These are phyloP conservation scores for Ophiostoma perfectum DNA, from an alignment of 2,329 filamentous ascomycete species.

Conservation along the genomic window DNA sequence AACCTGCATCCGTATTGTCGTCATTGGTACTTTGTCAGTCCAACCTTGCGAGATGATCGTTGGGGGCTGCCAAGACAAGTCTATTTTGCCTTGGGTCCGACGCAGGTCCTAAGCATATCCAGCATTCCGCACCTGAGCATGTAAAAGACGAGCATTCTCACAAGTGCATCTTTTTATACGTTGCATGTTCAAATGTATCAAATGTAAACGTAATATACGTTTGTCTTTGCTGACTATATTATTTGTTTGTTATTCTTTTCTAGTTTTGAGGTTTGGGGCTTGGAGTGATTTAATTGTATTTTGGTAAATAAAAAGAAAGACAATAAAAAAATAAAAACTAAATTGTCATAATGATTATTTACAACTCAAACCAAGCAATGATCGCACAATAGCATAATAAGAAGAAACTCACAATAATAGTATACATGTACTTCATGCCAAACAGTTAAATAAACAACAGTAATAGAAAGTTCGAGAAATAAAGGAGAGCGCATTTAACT, in stretches of 20 bases:
- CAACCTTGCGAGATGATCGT: background rate
- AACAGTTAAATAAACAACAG: no score
- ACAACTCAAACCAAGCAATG: no score
- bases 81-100: background rate
- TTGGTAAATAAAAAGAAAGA: background rate
- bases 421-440: no score
- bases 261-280: background rate
- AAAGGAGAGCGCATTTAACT: no score
- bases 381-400: no score
- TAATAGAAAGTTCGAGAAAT: no score
- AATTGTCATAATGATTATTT: no score
- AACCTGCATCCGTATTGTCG: background rate
- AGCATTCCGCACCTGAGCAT: background rate
- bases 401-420: no score
- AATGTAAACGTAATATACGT: background rate
- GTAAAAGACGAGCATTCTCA: no score
- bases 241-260: background rate
- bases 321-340: no score
- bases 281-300: background rate
- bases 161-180: no score
- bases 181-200: no score
- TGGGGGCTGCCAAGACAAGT: background rate
- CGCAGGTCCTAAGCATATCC: background rate
- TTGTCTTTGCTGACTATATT: background rate
- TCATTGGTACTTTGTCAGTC: background rate